Base-by-base conservation (phyloP, 148 eudicot species). In the Dianthus caryophyllus region DNA sequence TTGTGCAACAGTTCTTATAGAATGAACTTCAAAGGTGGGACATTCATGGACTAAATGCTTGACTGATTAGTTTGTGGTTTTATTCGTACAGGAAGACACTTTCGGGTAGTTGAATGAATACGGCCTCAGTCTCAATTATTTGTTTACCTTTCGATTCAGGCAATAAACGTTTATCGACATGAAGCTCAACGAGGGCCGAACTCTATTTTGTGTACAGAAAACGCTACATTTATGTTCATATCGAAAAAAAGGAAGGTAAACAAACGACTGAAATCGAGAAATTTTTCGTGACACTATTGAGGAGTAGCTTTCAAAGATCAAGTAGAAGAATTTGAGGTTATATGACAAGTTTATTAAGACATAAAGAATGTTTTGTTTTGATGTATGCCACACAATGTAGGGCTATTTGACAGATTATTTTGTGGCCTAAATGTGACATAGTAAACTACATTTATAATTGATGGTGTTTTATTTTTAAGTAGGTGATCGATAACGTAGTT, bases 51-150 rank as follows among this genome's bases (percentile, higher is more conserved):
- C 61, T 69, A 64, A 75, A 41, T 63, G 68, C 43, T 20, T 56
- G 74, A 75, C 54, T 55, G 66, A 46, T 18, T 57, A 68, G 77
- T 75, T 20, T 63, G 70, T 75, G 78, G 78, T 64, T n/a, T n/a
- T n/a, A 15, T 55, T 21, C 26, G 16, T 18, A 36, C 65, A 50
- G 20, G 52, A 47, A 70, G 66, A 69, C 73, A 64, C 36, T 55
- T 20, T 11, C 24, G 53, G 64, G 78, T 55, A 56, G 70, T 70
- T 75, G 74, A 48, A 64, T 64, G 22, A 57, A 13, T 47, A 44
- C 21, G 22, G 30, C 25, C 39, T 58, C 60, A 18, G 33, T 1
- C 58, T 39, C 12, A 55, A 30, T 33, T 58, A n/a, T n/a, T n/a
- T n/a, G n/a, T n/a, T n/a, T n/a, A n/a, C n/a, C n/a, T n/a, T n/a